Conservation (phyloP, 192 early-diverging fungal genomes). For the Phlyctochytrium arcticum region DNA sequence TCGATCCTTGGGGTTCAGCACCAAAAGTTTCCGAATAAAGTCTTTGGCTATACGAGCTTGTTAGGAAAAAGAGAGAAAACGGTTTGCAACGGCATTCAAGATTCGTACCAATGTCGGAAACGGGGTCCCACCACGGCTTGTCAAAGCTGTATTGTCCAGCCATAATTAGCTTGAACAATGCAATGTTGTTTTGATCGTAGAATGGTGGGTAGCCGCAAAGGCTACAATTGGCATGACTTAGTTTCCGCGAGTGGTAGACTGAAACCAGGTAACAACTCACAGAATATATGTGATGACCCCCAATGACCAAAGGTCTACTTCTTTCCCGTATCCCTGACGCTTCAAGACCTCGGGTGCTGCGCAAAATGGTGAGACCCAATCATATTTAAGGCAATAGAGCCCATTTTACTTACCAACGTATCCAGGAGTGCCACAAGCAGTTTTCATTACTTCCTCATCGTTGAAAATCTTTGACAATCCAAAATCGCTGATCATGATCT, state of each 20-base stretch:
- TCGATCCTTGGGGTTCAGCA: constrained; percentile 52
- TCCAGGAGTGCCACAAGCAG: constrained; percentile 85
- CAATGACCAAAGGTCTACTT: constrained; percentile 90
- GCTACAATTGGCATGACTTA: constrained; percentile 28
- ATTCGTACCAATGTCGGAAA: constrained; percentile 53
- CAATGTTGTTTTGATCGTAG: constrained; percentile 57
- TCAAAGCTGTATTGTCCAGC: constrained; percentile 75
- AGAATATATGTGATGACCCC: constrained; percentile 94
- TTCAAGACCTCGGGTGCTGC: constrained; percentile 84
- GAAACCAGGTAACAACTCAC: too few species aligned
- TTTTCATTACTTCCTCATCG: constrained; percentile 60
- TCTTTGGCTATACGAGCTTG: constrained; percentile 45
- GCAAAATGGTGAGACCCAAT: neutral
- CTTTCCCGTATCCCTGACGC: constrained; percentile 62
- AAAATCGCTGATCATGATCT: constrained; percentile 94
- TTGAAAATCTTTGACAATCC: constrained; percentile 82
- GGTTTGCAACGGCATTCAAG: neutral
- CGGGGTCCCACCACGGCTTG: constrained; percentile 72
- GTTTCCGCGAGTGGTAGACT: too few species aligned
- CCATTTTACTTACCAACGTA: constrained; percentile 45
- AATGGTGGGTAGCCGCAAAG: constrained; percentile 90
- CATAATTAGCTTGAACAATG: constrained; percentile 62
- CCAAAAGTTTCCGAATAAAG: constrained; percentile 52
- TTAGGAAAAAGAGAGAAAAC: neutral
- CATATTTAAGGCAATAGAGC: neutral